Conservation (phyloP, 1,284 basidiomycete species). For the Jaminaea rosea region DNA sequence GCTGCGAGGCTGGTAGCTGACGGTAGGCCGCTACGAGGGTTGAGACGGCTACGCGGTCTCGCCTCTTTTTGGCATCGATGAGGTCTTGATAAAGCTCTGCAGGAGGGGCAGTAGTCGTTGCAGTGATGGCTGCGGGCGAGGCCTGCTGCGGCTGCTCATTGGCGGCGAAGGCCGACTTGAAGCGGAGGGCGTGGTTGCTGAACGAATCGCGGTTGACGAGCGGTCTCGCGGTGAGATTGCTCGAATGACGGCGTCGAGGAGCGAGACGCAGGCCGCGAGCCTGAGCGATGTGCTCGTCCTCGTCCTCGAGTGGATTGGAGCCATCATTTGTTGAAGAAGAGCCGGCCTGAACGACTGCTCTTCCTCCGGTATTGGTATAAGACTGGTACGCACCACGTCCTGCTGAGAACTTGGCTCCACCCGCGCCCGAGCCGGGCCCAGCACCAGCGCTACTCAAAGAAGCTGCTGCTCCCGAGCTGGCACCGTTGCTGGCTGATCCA, state of each 20-base stretch:
- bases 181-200: no score
- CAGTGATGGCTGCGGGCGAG: background rate
- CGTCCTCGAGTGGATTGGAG: conserved; percentile 13
- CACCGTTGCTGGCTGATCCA: background rate
- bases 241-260: no score
- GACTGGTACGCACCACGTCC: conserved; percentile 32
- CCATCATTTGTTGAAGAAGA: conserved; percentile 15
- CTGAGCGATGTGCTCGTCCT: conserved; percentile 10
- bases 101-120: background rate
- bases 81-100: background rate
- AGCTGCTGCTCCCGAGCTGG: background rate
- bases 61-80: background rate
- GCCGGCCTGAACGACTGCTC: conserved; percentile 26
- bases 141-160: no score
- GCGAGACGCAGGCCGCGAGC: no score
- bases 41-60: background rate
- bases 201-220: no score
- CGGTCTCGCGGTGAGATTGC: no score
- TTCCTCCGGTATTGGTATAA: conserved; percentile 21
- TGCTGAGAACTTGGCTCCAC: conserved; percentile 37
- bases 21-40: conserved; percentile 23
- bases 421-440: conserved; percentile 20
- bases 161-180: no score
- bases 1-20: conserved; percentile 25
- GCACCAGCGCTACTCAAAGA: conserved; percentile 24